Evolutionary conservation across 495 filamentous ascomycete genomes (phyloP), one percentile per base, ranked within the genome.

Genomic region (Penicillium cosmopolitanum): DNA sequence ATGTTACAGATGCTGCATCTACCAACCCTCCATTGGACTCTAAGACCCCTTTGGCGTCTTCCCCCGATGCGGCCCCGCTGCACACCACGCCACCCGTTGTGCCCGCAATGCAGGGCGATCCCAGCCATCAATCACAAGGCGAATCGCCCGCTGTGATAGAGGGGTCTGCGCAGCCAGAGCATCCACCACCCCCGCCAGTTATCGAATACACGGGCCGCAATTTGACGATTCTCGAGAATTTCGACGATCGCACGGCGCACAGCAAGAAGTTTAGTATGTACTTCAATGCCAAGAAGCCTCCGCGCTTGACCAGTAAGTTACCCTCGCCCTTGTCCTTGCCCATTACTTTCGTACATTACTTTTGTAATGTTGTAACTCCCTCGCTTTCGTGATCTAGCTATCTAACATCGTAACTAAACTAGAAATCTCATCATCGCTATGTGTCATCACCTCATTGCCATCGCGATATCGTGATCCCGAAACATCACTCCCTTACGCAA

Each of bases 401-500:
- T 15, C 16, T n/a, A 8, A 51, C 40, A 56, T 52, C 33, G 53
- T 9, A 31, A 31, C 28, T 31, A 7, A 31, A 31, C 28, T 31
- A 79, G 77, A 81, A 70, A 79, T 78, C 52, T 78, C 78, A 18
- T 76, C 68, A 69, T 81, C 71, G 69, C 79, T 87, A 50, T 96
- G 92, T 70, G 86, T 86, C 53, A 93, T 96, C 71, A 95, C 92
- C 9, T 86, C 86, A 62, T 84, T 89, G 50, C 86, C 88, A 42
- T 91, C 92, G 19, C 85, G 81, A 46, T 95, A 91, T 70, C 80
- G 85, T 36, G 91, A 96, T 65, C 89, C 90, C 0, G 81, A 80
- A 60, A 96, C 92, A 0, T 87, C 87, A 0, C 80, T 96, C 21
- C 84, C 89, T 10, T 96, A 91, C 71, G 82, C 83, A 38, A 91